phyloP scores from a whole-genome alignment of 2,329 filamentous ascomycete genomes.

The Nemania diffusa region DNA sequence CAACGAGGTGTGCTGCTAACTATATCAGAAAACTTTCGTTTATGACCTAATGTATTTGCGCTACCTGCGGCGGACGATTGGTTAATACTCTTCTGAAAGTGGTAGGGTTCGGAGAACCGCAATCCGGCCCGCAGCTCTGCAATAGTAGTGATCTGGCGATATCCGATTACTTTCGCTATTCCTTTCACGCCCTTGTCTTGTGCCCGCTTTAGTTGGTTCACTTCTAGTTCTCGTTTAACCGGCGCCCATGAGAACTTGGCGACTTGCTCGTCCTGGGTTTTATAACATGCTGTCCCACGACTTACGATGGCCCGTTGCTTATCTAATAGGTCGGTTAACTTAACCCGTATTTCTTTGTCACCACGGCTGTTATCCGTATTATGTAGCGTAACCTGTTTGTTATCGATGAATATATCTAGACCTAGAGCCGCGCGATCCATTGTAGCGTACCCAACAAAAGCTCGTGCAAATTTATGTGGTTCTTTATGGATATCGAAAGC shows the following conservation, averaged over 20 bases:
- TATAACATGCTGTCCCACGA: conserved; percentile 21
- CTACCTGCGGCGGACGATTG: not conserved
- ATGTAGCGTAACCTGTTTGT: conserved; percentile 1
- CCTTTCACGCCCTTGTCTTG: not conserved
- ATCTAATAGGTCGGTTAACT: not conserved
- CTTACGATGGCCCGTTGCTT: conserved; percentile 25
- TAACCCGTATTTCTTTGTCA: conserved; percentile 14
- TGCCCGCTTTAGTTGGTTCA: not conserved
- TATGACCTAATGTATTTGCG: not conserved
- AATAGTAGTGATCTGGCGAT: conserved; percentile 7
- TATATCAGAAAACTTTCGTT: not conserved
- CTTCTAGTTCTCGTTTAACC: not conserved
- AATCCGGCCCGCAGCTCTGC: not conserved
- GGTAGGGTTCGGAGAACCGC: not conserved
- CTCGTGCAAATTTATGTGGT: conserved; percentile 18
- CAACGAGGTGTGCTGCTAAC: too few relatives aligned
- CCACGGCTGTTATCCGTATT: too few relatives aligned
- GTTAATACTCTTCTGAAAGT: not conserved
- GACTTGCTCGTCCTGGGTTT: not conserved
- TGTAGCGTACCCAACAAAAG: conserved; percentile 17
- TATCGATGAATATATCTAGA: conserved; percentile 7
- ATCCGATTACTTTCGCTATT: conserved; percentile 1
- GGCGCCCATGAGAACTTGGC: not conserved
- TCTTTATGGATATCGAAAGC: conserved; percentile 20
- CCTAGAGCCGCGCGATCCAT: conserved; percentile 16